Evolutionary conservation across 805 yeast genomes (phyloP).

Genomic region (Candida dajiaensis): DNA sequence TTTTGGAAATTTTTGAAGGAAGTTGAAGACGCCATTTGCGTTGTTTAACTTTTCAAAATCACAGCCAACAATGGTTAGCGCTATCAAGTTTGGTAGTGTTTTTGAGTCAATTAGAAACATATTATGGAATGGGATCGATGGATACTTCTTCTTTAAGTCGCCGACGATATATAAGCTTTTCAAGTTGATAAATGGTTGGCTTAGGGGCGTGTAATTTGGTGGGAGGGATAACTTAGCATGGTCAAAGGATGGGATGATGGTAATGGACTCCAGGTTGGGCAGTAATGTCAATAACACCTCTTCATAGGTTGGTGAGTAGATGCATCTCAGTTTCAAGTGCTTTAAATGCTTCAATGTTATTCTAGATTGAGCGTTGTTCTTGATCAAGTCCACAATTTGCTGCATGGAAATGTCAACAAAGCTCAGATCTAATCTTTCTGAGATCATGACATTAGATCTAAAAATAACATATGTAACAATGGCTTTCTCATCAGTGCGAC

Average conservation of each 20-base stretch:
- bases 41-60: constrained; percentile 14
- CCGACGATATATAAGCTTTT: constrained; percentile 14
- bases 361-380: constrained; percentile 1
- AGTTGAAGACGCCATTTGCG: constrained; percentile 17
- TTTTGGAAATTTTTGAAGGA: constrained; percentile 16
- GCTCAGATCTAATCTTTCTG: constrained; percentile 9
- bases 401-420: constrained; percentile 14
- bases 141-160: constrained; percentile 13
- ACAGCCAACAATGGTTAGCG: constrained; percentile 18
- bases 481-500: constrained; percentile 18
- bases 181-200: constrained; percentile 5
- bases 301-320: constrained; percentile 15
- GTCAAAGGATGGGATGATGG: constrained; percentile 6
- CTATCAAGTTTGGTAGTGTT: constrained; percentile 11
- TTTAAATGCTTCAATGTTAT: constrained; percentile 1
- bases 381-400: constrained; percentile 8
- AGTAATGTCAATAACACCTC: constrained; percentile 10
- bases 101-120: constrained; percentile 12
- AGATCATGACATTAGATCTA: constrained; percentile 5
- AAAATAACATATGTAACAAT: constrained; percentile 8
- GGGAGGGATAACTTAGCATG: constrained; percentile 4
- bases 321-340: constrained; percentile 13
- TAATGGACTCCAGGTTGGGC: constrained; percentile 14
- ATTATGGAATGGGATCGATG: constrained; percentile 14
- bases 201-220: neutral